These are phyloP conservation scores for Emericellopsis atlantica DNA, from an alignment of 2,329 filamentous ascomycete species.

Conservation along the genomic window DNA sequence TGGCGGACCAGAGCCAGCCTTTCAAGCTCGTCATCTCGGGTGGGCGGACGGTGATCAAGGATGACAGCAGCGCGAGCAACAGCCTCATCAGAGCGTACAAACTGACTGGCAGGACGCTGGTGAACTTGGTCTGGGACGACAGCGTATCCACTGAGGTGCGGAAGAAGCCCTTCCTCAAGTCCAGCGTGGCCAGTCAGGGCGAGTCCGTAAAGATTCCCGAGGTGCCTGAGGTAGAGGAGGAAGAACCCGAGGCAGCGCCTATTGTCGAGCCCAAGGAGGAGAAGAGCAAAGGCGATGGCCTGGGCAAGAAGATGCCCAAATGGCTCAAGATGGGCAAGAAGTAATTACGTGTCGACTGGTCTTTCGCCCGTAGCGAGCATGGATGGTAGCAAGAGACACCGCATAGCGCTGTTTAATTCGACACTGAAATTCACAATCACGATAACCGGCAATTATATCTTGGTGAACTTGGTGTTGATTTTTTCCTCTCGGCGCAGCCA, in stretches of 20 bases:
- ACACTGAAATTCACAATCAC: neutral
- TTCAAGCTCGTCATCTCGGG: conserved; percentile 62
- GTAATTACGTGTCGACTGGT: conserved; percentile 16
- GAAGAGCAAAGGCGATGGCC: conserved; percentile 17
- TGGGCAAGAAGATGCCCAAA: conserved; percentile 45
- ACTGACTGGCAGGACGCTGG: conserved; percentile 56
- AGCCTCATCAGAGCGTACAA: conserved; percentile 62
- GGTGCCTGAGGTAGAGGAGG: conserved; percentile 26
- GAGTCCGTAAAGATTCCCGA: conserved; percentile 55
- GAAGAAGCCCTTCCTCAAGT: conserved; percentile 45
- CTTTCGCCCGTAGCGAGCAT: too few relatives aligned
- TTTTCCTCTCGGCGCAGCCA: conserved; percentile 14
- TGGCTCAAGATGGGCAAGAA: conserved; percentile 69
- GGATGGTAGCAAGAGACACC: too few relatives aligned
- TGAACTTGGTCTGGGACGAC: conserved; percentile 67
- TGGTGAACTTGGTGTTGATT: conserved; percentile 20
- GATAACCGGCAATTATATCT: neutral
- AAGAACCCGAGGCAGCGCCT: conserved; percentile 14
- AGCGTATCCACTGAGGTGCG: conserved; percentile 42
- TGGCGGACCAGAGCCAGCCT: conserved; percentile 48
- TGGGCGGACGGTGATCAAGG: conserved; percentile 32
- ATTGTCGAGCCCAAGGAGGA: conserved; percentile 14
- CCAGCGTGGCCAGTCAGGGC: conserved; percentile 45
- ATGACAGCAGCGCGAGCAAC: conserved; percentile 31
- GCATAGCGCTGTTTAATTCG: too few relatives aligned